A percentile compares a stretch with the other conserved stretches of the same genome.
phyloP scores from a whole-genome alignment of 768 basidiomycete species.

The Boletus reticulatus region DNA sequence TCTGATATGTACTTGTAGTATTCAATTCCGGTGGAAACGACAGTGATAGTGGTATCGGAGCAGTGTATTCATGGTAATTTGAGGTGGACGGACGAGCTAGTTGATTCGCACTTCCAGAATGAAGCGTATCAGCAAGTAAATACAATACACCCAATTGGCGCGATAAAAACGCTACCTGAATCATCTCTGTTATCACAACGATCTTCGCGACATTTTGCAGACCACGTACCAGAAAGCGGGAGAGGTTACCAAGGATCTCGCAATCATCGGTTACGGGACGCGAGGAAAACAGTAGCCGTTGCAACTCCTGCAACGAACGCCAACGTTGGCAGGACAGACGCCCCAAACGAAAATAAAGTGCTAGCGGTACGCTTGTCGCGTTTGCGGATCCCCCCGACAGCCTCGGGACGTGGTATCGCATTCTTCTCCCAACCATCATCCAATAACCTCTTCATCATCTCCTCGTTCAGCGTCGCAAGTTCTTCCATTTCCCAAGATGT shows the following conservation, averaged over 20 bases:
- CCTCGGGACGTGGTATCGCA: constrained; percentile 42
- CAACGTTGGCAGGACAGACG: constrained; percentile 30
- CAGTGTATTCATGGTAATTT: too few species aligned
- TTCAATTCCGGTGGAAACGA: too few species aligned
- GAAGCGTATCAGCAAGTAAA: too few species aligned
- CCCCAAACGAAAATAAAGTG: constrained; percentile 5
- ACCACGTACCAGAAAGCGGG: constrained; percentile 8
- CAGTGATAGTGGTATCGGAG: too few species aligned
- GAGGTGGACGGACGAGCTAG: too few species aligned
- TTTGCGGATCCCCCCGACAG: constrained; percentile 35
- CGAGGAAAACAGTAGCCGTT: constrained; percentile 33
- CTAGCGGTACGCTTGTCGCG: constrained; percentile 2
- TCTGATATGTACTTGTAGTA: too few species aligned
- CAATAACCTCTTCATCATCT: constrained; percentile 60
- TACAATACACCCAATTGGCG: too few species aligned
- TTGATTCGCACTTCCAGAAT: too few species aligned
- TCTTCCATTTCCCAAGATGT: constrained; percentile 85
- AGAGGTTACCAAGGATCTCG: not conserved
- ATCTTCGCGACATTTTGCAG: not conserved
- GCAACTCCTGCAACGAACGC: constrained; percentile 45
- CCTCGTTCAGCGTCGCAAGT: constrained; percentile 66
- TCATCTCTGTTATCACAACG: too few species aligned
- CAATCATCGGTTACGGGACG: constrained; percentile 32
- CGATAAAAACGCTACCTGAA: too few species aligned
- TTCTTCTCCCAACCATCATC: constrained; percentile 85